Evolutionary conservation across 768 basidiomycete species (phyloP), one percentile per base, ranked within the genome.

Genomic region (Podaxis sp.): DNA sequence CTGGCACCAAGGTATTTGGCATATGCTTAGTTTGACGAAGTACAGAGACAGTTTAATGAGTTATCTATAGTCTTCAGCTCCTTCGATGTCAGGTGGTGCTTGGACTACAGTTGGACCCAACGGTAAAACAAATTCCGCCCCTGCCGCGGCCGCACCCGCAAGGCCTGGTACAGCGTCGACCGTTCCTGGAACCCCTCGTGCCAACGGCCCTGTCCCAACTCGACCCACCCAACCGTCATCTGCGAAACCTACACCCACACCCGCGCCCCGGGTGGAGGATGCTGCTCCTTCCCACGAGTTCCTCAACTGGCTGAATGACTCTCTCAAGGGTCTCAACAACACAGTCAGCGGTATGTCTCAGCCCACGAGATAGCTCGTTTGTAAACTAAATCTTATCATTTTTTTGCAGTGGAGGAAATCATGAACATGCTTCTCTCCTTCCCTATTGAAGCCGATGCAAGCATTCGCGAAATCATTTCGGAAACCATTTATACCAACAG

Each of bases 401-500:
- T 4, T 36, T n/a, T 61, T 51, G 8, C 60, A 97, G 96, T 96
- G 58, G 97, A 99, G 73, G 97, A 99, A 68, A 95, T 99, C 72
- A 88, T 94, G 70, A 89, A 91, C 51, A 96, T 99, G 94, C 79
- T 99, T 24, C 84, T 99, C 26, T 88, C 91, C 0, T 99, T 99
- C 81, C 92, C 96, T 2, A 75, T 98, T 56, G 95, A 99, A 66
- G 92, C 90, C 20, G 92, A 91, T 68, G 78, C 85, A 67, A 87
- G 85, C 15, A 93, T 91, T 0, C 76, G 87, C 49, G 97, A 99
- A 76, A 89, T 97, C 71, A 99, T 99, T 66, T 91, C 93, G 24
- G 97, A 99, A 73, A 82, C 91, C 48, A 95, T 99, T 64, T 99
- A 99, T 71, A 88, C 90, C 58, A 95, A 91, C 71, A 96, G 94